Evolutionary conservation across 2,329 filamentous ascomycete species (phyloP), one percentile per base, ranked within the genome.

Genomic region (Colletotrichum godetiae): DNA sequence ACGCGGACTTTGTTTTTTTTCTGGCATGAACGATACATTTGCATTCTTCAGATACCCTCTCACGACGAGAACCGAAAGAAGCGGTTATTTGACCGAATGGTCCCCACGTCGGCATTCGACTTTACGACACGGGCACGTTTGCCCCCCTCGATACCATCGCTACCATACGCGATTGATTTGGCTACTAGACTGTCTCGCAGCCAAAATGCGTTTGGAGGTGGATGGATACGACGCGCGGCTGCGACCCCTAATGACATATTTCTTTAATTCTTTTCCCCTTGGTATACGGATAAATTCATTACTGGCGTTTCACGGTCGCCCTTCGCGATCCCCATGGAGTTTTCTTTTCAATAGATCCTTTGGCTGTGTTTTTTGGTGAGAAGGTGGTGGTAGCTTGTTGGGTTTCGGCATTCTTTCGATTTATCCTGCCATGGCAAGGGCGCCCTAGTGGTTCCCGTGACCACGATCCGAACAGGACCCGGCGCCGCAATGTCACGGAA

Each of bases 21-120:
- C 67, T 72, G 73, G 73, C 65, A 73, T 72, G 74, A 49, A 75
- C 73, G 74, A 75, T 73, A 75, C 60, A 72, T 72, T 75, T 75
- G 74, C 74, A 75, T 75, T 75, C 73, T 75, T 75, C 73, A 73
- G 74, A 75, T 75, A 75, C 74, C 74, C 74, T 74, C 60, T 69
- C 66, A 70, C 66, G 59, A 75, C 74, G 74, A 74, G 72, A 72
- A 75, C 73, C 72, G 74, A 74, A 75, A 73, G 63, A 72, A 73
- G 59, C 72, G 68, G 72, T 74, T 57, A 57, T 67, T 63, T 66
- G 71, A 71, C 68, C 62, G 57, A 58, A 72, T 67, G 72, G 72
- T 71, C 62, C 29, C 29, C 57, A 74, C 62, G 56, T 72, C 72
- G 46, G 59, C 58, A 35, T 69, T 73, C 24, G 56, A 67, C 57